These are phyloP conservation scores for Starmerella apis DNA, from an alignment of 805 yeast genomes.

Conservation along the genomic window DNA sequence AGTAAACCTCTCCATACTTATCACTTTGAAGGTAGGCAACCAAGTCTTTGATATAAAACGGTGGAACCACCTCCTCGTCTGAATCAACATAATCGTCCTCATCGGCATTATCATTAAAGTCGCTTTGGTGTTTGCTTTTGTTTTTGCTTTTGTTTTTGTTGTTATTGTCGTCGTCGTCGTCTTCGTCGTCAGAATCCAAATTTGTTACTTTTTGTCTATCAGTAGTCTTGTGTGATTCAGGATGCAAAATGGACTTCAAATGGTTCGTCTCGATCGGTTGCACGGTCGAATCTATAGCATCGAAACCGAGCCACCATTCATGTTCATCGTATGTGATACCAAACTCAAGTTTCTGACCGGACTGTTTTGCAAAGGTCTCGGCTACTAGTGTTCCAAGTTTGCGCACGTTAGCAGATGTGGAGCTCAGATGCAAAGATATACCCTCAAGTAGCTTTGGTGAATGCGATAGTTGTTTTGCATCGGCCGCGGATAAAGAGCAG, in stretches of 20 bases:
- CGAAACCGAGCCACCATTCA: conserved; percentile 22
- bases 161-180: conserved; percentile 24
- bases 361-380: conserved; percentile 32
- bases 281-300: conserved; percentile 9
- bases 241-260: conserved; percentile 1
- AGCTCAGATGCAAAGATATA: conserved; percentile 46
- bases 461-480: conserved; percentile 31
- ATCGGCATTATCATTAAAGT: conserved; percentile 25
- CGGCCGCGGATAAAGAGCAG: conserved; percentile 23
- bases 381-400: conserved; percentile 50
- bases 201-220: no score
- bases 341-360: conserved; percentile 27
- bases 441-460: conserved; percentile 39
- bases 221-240: no score
- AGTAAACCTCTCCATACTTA: conserved; percentile 42
- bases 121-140: no score
- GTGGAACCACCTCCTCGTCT: conserved; percentile 35
- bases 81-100: conserved; percentile 25
- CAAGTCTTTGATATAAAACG: conserved; percentile 66
- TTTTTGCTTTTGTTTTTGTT: no score
- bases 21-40: conserved; percentile 42
- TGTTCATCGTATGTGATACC: conserved; percentile 22
- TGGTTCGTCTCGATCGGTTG: background rate
- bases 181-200: conserved; percentile 26
- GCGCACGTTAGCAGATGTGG: conserved; percentile 40